Conservation (phyloP, 225 moss, liverwort and hornwort species). For the Bryoerythrophyllum caledonicum region DNA sequence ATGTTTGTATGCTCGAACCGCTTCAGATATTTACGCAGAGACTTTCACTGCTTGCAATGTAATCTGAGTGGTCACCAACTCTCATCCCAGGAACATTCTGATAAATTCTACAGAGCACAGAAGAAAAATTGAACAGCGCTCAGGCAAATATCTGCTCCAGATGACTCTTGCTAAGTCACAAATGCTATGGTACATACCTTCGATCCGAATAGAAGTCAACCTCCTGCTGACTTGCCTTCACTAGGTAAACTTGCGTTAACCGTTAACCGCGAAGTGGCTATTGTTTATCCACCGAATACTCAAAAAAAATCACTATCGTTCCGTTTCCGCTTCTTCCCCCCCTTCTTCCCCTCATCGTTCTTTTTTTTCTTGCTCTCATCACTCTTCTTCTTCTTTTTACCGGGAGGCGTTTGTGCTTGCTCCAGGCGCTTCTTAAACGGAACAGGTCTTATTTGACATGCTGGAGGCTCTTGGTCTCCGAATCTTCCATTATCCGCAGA, state of each 20-base stretch:
- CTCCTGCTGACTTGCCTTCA: neutral
- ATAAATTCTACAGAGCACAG: neutral
- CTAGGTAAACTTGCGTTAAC: neutral
- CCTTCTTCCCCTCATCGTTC: conserved; percentile 15
- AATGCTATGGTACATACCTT: conserved; percentile 32
- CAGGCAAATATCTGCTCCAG: conserved; percentile 14
- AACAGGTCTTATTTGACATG: conserved; percentile 26
- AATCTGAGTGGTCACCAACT: neutral
- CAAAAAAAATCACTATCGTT: conserved; percentile 13
- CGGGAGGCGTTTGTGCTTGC: conserved; percentile 29
- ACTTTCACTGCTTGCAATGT: neutral
- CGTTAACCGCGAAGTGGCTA: neutral
- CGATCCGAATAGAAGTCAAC: conserved; percentile 8
- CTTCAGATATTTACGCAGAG: neutral
- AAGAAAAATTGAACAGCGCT: neutral
- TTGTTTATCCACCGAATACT: neutral
- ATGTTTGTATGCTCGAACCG: neutral
- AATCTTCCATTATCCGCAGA: conserved; percentile 42
- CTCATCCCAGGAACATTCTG: conserved; percentile 8
- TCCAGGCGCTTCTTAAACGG: conserved; percentile 37
- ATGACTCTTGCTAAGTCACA: conserved; percentile 15
- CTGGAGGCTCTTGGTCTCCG: conserved; percentile 46
- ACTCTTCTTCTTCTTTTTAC: conserved; percentile 28
- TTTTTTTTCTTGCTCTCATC: neutral
- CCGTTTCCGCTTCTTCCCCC: conserved; percentile 31